Conservation (phyloP, 1,284 basidiomycete genomes). For the Calocybe gambosa region DNA sequence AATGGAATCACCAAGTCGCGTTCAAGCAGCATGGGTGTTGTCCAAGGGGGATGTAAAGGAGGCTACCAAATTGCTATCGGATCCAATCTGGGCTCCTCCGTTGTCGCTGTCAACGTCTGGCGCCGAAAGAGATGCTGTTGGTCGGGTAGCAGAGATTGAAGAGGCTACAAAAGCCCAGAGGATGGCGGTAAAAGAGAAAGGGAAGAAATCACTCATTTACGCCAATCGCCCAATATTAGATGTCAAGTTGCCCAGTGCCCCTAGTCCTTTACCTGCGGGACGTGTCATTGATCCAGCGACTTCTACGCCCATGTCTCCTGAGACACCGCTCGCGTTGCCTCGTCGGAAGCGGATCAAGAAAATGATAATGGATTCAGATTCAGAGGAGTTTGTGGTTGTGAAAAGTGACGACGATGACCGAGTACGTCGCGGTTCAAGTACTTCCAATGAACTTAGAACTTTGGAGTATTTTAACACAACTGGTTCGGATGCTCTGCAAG, state of each 20-base stretch:
- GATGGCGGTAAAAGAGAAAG: constrained; percentile 60
- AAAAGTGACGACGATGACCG: constrained; percentile 32
- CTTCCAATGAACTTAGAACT: constrained; percentile 41
- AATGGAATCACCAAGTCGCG: constrained; percentile 33
- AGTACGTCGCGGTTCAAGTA: constrained; percentile 20
- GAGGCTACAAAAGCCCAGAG: constrained; percentile 60
- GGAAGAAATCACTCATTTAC: constrained; percentile 73
- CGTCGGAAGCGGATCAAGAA: constrained; percentile 50
- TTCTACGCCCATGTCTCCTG: constrained; percentile 26
- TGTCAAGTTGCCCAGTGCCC: constrained; percentile 25
- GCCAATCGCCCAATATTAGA: constrained; percentile 53
- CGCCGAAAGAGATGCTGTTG: constrained; percentile 34
- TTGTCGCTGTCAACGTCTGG: constrained; percentile 19
- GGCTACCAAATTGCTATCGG: constrained; percentile 52
- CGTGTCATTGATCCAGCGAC: constrained; percentile 29
- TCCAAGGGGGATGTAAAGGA: constrained; percentile 50
- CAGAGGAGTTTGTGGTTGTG: constrained; percentile 42
- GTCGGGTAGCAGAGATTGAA: constrained; percentile 63
- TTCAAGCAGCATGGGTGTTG: constrained; percentile 61
- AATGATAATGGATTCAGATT: constrained; percentile 62
- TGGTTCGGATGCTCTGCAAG: constrained; percentile 70
- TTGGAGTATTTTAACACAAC: constrained; percentile 86
- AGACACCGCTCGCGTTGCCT: constrained; percentile 28
- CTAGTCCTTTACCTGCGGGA: constrained; percentile 41
- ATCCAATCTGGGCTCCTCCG: constrained; percentile 47